A percentile compares a stretch with the other conserved stretches of the same genome.
Evolutionary conservation across 129 eudicot genomes (phyloP).

Genomic region (Chrysanthemum makinoi): DNA sequence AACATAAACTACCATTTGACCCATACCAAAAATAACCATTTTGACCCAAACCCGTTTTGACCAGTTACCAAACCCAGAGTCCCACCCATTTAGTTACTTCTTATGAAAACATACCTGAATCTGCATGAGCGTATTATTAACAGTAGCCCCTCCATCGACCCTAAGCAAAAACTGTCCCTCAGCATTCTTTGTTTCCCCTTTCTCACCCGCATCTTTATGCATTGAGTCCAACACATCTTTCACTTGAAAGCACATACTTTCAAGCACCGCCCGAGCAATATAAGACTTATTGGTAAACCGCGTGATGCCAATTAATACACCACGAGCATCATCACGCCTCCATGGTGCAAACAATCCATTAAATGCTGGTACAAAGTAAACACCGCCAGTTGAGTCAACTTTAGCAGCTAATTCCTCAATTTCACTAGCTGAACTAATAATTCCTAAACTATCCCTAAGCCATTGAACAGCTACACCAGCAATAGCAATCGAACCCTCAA

Average conservation of each 20-base stretch:
- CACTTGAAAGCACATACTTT: constrained; percentile 99
- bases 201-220: constrained; percentile 90
- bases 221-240: constrained; percentile 95
- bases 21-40: no score
- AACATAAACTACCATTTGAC: neutral
- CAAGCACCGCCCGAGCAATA: constrained; percentile 91
- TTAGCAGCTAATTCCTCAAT: constrained; percentile 79
- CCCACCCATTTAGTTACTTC: neutral
- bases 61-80: constrained; percentile 1
- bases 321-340: constrained; percentile 99
- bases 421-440: constrained; percentile 71
- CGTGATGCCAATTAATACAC: constrained; percentile 86
- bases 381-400: constrained; percentile 85
- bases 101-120: constrained; percentile 63
- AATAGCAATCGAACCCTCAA: constrained; percentile 95
- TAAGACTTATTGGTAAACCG: constrained; percentile 89
- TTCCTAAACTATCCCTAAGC: constrained; percentile 89
- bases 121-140: constrained; percentile 79
- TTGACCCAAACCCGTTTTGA: neutral
- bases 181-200: constrained; percentile 56
- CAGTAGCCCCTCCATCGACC: constrained; percentile 97
- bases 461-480: constrained; percentile 99
- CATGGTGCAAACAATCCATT: constrained; percentile 97
- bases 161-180: constrained; percentile 78
- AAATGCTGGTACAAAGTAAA: constrained; percentile 93